A percentile compares a stretch with the other conserved stretches of the same genome.
Evolutionary conservation across 495 filamentous ascomycete species (phyloP).

Genomic region (Neurospora sp.): DNA sequence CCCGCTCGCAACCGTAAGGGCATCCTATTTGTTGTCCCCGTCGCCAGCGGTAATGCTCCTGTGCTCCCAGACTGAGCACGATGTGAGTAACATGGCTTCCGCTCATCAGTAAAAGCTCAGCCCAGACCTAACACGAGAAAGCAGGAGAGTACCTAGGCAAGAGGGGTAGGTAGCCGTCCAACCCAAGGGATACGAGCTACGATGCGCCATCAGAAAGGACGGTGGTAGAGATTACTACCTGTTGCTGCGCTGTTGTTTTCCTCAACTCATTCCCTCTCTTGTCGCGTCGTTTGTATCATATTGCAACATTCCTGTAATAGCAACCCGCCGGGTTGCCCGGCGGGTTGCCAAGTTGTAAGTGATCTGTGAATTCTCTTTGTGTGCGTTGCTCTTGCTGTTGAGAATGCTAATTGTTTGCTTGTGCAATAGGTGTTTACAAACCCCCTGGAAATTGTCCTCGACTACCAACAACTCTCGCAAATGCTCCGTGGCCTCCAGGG

Average conservation of each 20-base stretch:
- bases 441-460: slow-evolving; percentile 94
- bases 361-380: too few species aligned
- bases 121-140: not conserved
- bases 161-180: not conserved
- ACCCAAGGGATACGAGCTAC: slow-evolving; percentile 21
- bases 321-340: too few species aligned
- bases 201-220: slow-evolving; percentile 15
- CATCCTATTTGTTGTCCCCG: not conserved
- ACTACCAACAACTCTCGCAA: slow-evolving; percentile 94
- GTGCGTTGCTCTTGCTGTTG: too few species aligned
- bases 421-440: slow-evolving; percentile 75
- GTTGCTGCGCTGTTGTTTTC: slow-evolving; percentile 1
- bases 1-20: not conserved
- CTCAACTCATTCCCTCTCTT: not conserved
- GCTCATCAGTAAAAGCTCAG: not conserved
- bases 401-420: too few species aligned
- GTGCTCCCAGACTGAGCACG: not conserved
- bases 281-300: not conserved
- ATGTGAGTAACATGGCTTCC: not conserved
- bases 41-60: not conserved
- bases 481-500: slow-evolving; percentile 95
- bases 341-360: not conserved
- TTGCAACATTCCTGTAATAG: not conserved
- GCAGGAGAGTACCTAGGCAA: not conserved
- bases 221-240: slow-evolving; percentile 26